Evolutionary conservation across 1,139 yeast species (phyloP), one percentile per base, ranked within the genome.

Genomic region (Nematodospora anomalae): DNA sequence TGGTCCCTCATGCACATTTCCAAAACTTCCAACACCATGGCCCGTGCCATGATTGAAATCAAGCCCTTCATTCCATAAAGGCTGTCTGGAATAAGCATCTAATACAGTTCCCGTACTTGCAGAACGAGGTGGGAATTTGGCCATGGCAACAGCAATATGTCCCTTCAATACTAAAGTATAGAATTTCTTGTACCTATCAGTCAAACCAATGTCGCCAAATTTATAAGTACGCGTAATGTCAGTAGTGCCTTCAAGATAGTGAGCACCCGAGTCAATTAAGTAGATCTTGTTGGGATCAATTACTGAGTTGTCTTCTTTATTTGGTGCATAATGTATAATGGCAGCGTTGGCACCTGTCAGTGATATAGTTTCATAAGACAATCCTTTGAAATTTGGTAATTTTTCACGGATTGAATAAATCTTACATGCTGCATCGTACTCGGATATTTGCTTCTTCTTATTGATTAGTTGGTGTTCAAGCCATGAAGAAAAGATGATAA

Each of bases 21-120:
- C 76, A 54, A 70, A 76, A 31, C 76, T 65, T 7, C 80, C 82
- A 4, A 77, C 74, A 1, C 83, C 83, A 51, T 77, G 83, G 0
- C 83, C 82, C 1, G 81, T 71, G 6, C 83, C 83, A 52, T 77
- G 83, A 37, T 71, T 72, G 48, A 67, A 77, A 45, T 71, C 76
- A 32, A 72, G 55, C 0, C 82, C 82, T 37, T 67, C 67, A 42
- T 68, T 68, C 78, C 78, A 73, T 43, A 77, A 59, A 2, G 80
- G 75, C 40, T 66, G 68, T 37, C 83, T 57, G 2, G 80, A 75
- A 37, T 74, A 62, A 0, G 72, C 57, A 46, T 77, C 83, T 28
- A 77, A 62, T 27, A 71, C 61, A 4, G 66, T 57, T 0, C 80
- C 77, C 2, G 75, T 64, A 4, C 65, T 57, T 5, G 51, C 38